Evolutionary conservation across 1,139 yeast species (phyloP).

Genomic region (Diutina neorugosa): DNA sequence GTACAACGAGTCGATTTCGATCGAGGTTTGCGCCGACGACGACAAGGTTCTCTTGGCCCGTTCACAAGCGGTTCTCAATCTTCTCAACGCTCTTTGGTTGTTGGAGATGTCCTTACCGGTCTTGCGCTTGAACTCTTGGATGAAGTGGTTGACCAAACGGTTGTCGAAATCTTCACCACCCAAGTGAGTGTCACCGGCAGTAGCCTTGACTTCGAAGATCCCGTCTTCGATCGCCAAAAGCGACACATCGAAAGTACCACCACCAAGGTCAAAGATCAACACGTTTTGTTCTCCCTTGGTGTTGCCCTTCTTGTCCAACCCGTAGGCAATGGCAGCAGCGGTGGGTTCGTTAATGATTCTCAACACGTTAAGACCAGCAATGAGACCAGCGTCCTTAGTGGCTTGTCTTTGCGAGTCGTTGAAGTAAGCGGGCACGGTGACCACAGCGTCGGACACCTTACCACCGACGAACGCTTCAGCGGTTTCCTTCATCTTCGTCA

Average conservation of each 20-base stretch:
- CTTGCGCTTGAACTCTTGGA: conserved; percentile 83
- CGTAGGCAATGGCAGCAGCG: conserved; percentile 97
- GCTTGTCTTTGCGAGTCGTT: conserved; percentile 98
- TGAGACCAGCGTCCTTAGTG: conserved; percentile 97
- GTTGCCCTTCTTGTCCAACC: conserved; percentile 85
- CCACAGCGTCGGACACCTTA: conserved; percentile 89
- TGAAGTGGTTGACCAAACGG: conserved; percentile 68
- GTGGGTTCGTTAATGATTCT: conserved; percentile 97
- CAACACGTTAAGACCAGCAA: conserved; percentile 91
- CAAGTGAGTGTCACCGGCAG: conserved; percentile 99
- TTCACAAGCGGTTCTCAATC: conserved; percentile 3
- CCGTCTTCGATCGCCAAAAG: conserved; percentile 96
- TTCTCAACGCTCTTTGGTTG: conserved; percentile 39
- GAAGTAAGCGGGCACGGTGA: conserved; percentile 95
- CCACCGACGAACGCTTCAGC: conserved; percentile 94
- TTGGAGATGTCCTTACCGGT: conserved; percentile 83
- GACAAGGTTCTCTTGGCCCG: conserved; percentile 4
- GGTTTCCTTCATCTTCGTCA: conserved; percentile 95
- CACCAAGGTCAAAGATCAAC: conserved; percentile 92
- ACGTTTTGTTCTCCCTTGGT: conserved; percentile 80
- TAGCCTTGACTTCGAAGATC: conserved; percentile 98
- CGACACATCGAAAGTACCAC: conserved; percentile 98
- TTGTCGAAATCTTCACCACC: conserved; percentile 94
- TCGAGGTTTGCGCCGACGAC: conserved; percentile 1
- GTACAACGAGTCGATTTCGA: conserved; percentile 20